Conservation (phyloP, 768 basidiomycete species). For the Tylopilus balloui region DNA sequence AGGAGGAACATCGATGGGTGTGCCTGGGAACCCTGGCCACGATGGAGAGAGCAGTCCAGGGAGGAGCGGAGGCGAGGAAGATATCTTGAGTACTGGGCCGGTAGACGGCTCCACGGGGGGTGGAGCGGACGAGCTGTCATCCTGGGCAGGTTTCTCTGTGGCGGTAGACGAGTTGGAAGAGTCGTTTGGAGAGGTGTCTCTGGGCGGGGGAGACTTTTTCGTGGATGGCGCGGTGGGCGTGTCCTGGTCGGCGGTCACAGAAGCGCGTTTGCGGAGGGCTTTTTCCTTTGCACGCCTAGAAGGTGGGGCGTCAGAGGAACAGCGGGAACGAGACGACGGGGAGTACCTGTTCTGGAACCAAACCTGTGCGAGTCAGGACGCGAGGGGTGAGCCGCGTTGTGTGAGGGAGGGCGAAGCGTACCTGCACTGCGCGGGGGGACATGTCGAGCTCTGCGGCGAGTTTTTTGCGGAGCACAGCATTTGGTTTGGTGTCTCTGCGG, state of each 20-base stretch:
- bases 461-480: slow-evolving; percentile 70
- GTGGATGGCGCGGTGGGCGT: background rate
- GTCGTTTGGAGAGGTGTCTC: slow-evolving; percentile 31
- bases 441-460: slow-evolving; percentile 83
- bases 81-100: slow-evolving; percentile 21
- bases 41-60: slow-evolving; percentile 4
- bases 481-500: slow-evolving; percentile 87
- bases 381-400: slow-evolving; percentile 16
- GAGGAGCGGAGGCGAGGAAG: slow-evolving; percentile 18
- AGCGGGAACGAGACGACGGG: slow-evolving; percentile 5
- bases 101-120: slow-evolving; percentile 3
- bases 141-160: slow-evolving; percentile 36
- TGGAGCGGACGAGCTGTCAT: slow-evolving; percentile 5
- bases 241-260: slow-evolving; percentile 20
- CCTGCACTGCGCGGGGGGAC: slow-evolving; percentile 94
- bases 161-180: slow-evolving; percentile 35
- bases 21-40: slow-evolving; percentile 37
- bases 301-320: slow-evolving; percentile 10
- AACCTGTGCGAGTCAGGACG: slow-evolving; percentile 48
- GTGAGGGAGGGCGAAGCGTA: slow-evolving; percentile 34
- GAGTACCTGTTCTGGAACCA: slow-evolving; percentile 86
- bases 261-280: slow-evolving; percentile 51
- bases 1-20: slow-evolving; percentile 18
- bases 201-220: slow-evolving; percentile 8
- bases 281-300: slow-evolving; percentile 82